Conservation (phyloP, 306 rosid genomes). For the Cercis canadensis region DNA sequence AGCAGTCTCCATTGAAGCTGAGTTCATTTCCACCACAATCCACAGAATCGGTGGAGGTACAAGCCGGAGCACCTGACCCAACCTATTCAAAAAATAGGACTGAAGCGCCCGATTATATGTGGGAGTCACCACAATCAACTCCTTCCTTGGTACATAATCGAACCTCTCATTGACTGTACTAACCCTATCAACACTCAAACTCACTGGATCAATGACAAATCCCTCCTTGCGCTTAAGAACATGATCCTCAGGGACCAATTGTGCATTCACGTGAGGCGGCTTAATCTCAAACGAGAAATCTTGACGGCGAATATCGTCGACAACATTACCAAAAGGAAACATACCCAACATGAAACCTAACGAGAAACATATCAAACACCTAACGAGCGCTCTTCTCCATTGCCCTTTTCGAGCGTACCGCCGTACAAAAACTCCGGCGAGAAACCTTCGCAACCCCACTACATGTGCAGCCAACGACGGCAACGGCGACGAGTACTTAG, state of each 20-base stretch:
- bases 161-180: constrained; percentile 13
- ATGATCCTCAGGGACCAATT: constrained; percentile 39
- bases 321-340: constrained; percentile 69
- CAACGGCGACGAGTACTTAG: constrained; percentile 60
- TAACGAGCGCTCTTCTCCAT: constrained; percentile 57
- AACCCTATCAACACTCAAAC: constrained; percentile 34
- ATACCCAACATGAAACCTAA: constrained; percentile 78
- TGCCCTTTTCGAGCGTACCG: constrained; percentile 60
- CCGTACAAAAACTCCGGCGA: constrained; percentile 48
- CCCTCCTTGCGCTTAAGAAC: constrained; percentile 5
- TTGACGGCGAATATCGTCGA: constrained; percentile 50
- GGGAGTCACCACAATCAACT: constrained; percentile 85
- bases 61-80: constrained; percentile 78
- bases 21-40: constrained; percentile 87
- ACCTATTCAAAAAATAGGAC: constrained; percentile 74
- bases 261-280: constrained; percentile 56
- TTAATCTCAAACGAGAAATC: constrained; percentile 66
- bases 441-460: constrained; percentile 46
- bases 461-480: constrained; percentile 42
- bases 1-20: constrained; percentile 90
- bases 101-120: constrained; percentile 78
- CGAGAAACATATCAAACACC: constrained; percentile 75
- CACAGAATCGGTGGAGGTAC: constrained; percentile 84
- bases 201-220: constrained; percentile 45
- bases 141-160: constrained; percentile 71